Conservation (phyloP, 495 filamentous ascomycete genomes). For the Neurospora sp. region DNA sequence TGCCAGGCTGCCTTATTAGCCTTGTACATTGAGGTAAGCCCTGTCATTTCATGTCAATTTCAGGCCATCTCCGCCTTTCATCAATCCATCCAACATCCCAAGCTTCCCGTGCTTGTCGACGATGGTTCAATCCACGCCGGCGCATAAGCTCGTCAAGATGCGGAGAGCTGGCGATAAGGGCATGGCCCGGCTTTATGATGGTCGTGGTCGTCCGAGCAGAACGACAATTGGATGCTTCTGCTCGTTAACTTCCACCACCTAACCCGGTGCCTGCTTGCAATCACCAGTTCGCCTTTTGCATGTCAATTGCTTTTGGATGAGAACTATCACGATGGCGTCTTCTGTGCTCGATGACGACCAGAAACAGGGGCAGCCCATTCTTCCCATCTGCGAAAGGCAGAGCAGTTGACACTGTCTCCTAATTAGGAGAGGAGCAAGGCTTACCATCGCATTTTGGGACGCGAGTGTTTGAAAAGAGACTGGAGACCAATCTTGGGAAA, state of each 20-base stretch:
- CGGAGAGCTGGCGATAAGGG: not conserved
- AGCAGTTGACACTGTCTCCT: not conserved
- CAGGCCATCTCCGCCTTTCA: not conserved
- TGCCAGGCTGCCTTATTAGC: not conserved
- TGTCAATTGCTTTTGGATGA: not conserved
- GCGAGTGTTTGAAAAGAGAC: slow-evolving; percentile 6
- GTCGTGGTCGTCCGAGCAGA: not conserved
- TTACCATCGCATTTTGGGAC: not conserved
- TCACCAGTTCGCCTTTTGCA: not conserved
- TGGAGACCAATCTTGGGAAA: not conserved
- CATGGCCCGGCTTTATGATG: not conserved
- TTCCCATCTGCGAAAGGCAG: not conserved
- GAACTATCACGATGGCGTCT: not conserved
- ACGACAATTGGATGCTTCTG: not conserved
- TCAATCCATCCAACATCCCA: not conserved
- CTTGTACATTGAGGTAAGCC: not conserved
- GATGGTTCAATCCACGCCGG: not conserved
- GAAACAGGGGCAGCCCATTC: not conserved
- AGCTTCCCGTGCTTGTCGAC: not conserved
- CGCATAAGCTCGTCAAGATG: not conserved
- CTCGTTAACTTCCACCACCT: not conserved
- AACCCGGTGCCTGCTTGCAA: not conserved
- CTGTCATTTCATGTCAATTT: not conserved
- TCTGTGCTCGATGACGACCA: not conserved
- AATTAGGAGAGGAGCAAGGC: not conserved